A percentile compares a stretch with the other conserved stretches of the same genome.
phyloP scores from a whole-genome alignment of 352 stramenopile genomes.

The Globisporangium viniferum region DNA sequence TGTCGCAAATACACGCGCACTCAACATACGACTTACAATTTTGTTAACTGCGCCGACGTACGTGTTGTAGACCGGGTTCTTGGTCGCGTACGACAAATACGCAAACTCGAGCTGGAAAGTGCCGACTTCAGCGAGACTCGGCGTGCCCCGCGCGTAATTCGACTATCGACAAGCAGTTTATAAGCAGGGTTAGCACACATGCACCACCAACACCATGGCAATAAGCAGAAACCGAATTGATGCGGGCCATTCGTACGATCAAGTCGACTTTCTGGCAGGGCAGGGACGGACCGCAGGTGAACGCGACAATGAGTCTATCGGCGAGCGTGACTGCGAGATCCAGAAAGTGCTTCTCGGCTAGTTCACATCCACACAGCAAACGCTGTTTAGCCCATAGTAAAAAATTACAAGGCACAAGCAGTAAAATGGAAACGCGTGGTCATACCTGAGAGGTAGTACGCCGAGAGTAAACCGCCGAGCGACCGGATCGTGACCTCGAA shows the following conservation, averaged over 20 bases:
- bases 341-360: conserved; percentile 44
- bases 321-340: conserved; percentile 36
- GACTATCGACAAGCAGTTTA: background rate
- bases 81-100: conserved; percentile 40
- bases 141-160: conserved; percentile 4
- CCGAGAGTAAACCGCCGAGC: conserved; percentile 51
- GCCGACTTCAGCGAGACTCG: conserved; percentile 40
- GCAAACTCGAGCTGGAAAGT: conserved; percentile 71
- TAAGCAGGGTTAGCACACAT: background rate
- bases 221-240: background rate
- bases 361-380: background rate
- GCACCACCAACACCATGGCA: background rate
- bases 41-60: conserved; percentile 42
- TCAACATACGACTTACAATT: conserved; percentile 22
- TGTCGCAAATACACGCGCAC: too few relatives aligned
- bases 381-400: background rate
- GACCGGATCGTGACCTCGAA: conserved; percentile 62
- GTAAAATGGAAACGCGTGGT: background rate
- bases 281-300: conserved; percentile 31
- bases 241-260: conserved; percentile 16
- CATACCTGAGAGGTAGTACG: conserved; percentile 48
- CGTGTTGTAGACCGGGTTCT: conserved; percentile 31
- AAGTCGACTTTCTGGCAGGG: conserved; percentile 43
- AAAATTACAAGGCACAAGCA: background rate
- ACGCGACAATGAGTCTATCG: conserved; percentile 27